phyloP scores from a whole-genome alignment of 345 rosid genomes.

The Laguncularia racemosa region DNA sequence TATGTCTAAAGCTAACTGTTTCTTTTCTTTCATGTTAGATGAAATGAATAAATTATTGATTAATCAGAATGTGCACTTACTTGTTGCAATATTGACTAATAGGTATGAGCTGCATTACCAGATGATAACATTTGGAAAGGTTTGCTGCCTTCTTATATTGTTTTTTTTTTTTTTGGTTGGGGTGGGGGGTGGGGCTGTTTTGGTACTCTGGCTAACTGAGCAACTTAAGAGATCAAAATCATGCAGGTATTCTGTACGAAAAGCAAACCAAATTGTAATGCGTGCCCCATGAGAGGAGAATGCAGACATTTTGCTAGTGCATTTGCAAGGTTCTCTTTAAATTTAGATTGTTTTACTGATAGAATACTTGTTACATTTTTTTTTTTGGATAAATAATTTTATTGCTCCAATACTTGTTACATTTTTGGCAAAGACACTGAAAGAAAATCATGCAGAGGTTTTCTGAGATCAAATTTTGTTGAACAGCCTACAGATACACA shows the following conservation, averaged over 20 bases:
- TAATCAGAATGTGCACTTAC: not conserved
- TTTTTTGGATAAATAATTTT: too few species aligned
- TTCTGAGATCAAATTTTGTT: too few species aligned
- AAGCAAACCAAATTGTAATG: constrained; percentile 89
- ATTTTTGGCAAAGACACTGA: too few species aligned
- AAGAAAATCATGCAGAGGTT: too few species aligned
- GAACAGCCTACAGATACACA: too few species aligned
- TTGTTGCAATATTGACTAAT: not conserved
- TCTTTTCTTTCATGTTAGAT: not conserved
- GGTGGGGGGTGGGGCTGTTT: too few species aligned
- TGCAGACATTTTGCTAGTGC: constrained; percentile 99
- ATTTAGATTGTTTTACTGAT: too few species aligned
- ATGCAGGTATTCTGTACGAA: constrained; percentile 96
- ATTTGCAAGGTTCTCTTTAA: constrained; percentile 72
- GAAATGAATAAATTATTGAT: not conserved
- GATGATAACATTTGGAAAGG: constrained; percentile 6
- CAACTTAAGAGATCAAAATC: constrained; percentile 4
- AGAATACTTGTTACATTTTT: too few species aligned
- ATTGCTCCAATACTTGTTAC: too few species aligned
- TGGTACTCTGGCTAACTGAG: too few species aligned
- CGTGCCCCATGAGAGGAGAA: constrained; percentile 98
- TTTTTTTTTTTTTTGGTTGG: too few species aligned
- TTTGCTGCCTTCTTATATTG: too few species aligned
- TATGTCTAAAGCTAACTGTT: not conserved
- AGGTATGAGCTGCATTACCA: constrained; percentile 8